A percentile compares a stretch with the other conserved stretches of the same genome.
Evolutionary conservation across 139 green algal species (phyloP).

Genomic region (Klebsormidium nitens): DNA sequence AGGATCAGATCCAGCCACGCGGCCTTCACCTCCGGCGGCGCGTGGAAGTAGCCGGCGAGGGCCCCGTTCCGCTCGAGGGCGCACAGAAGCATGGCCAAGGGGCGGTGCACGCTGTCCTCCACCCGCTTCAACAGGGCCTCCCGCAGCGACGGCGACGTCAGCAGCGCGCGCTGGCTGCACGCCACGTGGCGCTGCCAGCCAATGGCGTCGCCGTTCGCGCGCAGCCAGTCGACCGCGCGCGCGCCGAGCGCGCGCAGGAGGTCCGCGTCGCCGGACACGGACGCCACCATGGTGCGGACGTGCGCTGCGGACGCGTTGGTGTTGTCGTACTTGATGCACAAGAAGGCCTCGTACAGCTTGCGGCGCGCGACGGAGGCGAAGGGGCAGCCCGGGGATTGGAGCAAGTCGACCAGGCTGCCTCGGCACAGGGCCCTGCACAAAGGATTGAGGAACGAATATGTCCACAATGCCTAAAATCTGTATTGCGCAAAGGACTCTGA

Average conservation of each 20-base stretch:
- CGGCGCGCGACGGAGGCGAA: neutral
- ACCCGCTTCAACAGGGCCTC: neutral
- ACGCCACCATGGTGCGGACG: neutral
- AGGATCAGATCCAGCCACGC: neutral
- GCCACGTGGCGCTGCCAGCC: neutral
- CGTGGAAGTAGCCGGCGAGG: neutral
- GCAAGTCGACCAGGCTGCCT: no score
- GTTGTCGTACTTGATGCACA: neutral
- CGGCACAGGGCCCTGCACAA: no score
- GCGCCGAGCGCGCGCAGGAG: neutral
- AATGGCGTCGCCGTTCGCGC: neutral
- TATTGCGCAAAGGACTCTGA: no score
- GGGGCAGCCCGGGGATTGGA: neutral
- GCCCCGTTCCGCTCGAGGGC: neutral
- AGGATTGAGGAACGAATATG: no score
- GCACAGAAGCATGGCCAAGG: constrained; percentile 4
- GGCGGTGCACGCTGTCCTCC: neutral
- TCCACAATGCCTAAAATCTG: no score
- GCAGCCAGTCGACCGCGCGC: neutral
- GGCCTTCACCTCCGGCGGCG: neutral
- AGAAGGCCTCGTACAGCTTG: neutral
- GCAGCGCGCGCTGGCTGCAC: neutral
- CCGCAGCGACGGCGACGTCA: neutral
- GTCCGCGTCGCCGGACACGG: neutral
- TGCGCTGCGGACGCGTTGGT: neutral